These are phyloP conservation scores for Candida sanyaensis DNA, from an alignment of 1,139 yeast species.

Conservation along the genomic window DNA sequence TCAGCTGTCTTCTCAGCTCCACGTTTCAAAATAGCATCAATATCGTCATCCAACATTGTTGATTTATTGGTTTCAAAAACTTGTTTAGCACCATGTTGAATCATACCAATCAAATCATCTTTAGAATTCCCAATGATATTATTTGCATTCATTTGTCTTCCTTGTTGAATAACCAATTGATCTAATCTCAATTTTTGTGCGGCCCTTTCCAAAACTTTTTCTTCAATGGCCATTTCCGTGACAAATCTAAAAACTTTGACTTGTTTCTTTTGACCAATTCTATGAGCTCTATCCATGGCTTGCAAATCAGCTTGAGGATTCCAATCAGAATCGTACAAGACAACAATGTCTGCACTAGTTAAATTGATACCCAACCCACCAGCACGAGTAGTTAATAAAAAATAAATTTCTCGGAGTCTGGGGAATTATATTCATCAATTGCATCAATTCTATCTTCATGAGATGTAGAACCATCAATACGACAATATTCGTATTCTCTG, in stretches of 20 bases:
- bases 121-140: slow-evolving; percentile 51
- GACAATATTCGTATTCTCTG: slow-evolving; percentile 81
- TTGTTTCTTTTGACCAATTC: slow-evolving; percentile 97
- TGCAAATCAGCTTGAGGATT: slow-evolving; percentile 98
- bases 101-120: slow-evolving; percentile 90
- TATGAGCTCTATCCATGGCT: slow-evolving; percentile 98
- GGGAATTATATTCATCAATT: slow-evolving; percentile 87
- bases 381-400: slow-evolving; percentile 93
- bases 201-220: slow-evolving; percentile 92
- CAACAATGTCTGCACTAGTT: slow-evolving; percentile 89
- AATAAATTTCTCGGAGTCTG: slow-evolving; percentile 83
- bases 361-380: slow-evolving; percentile 97
- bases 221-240: slow-evolving; percentile 95
- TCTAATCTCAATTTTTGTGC: slow-evolving; percentile 91
- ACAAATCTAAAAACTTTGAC: slow-evolving; percentile 90
- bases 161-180: slow-evolving; percentile 95
- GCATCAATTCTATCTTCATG: slow-evolving; percentile 93
- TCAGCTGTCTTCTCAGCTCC: slow-evolving; percentile 83
- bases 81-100: slow-evolving; percentile 93
- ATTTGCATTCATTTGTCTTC: slow-evolving; percentile 55
- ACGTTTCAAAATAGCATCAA: slow-evolving; percentile 72
- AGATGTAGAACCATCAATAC: slow-evolving; percentile 93
- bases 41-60: slow-evolving; percentile 63
- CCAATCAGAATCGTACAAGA: slow-evolving; percentile 95
- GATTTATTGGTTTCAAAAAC: slow-evolving; percentile 61